Base-by-base conservation (phyloP, 2,329 filamentous ascomycete genomes). In the Septoria petroselini region DNA sequence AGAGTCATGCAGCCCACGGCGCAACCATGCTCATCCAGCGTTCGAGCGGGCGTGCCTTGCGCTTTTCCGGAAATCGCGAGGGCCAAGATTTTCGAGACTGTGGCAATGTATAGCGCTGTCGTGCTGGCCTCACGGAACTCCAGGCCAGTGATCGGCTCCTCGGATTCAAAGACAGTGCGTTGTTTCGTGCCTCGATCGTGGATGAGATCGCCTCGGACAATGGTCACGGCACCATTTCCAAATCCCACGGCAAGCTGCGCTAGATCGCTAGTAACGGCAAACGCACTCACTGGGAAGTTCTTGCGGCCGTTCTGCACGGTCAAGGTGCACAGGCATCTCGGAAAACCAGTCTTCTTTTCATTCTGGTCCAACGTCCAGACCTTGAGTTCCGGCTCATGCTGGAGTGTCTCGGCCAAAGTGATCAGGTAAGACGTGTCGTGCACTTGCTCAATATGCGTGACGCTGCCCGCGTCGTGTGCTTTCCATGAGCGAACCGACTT, bases 331-430 rank as follows among this genome's bases (percentile, higher is more conserved):
- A 95, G 77, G 67, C 93, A 97, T 31, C 85, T 88, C 12, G 93
- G 93, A 54, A 85, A 76, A 34, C 90, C 90, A 3, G 88, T 94
- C 77, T 94, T 97, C 78, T 93, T 97, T 59, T 95, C 89, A 3
- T 85, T 79, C 71, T 91, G 94, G 67, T 97, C 91, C 60, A 98
- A 76, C 17, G 89, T 91, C 93, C 93, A 98, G n/a, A 97, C 91
- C 69, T 95, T 97, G 53, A 98, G 72, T 15, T 91, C 79, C 0
- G 93, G 91, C 62, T 97, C 90, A 62, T 81, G 86, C 31, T 86
- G 86, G 44, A 96, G 75, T 63, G 97, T 91, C 70, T 98, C 93
- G 52, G 86, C 81, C 52, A 91, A 77, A 0, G 93, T 97, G 29
- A 96, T 83, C 21, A 98, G 77, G 55, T 95, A 72, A 46, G 88